These are phyloP conservation scores for Colletotrichum sidae DNA, from an alignment of 2,329 filamentous ascomycete genomes.

Conservation along the genomic window DNA sequence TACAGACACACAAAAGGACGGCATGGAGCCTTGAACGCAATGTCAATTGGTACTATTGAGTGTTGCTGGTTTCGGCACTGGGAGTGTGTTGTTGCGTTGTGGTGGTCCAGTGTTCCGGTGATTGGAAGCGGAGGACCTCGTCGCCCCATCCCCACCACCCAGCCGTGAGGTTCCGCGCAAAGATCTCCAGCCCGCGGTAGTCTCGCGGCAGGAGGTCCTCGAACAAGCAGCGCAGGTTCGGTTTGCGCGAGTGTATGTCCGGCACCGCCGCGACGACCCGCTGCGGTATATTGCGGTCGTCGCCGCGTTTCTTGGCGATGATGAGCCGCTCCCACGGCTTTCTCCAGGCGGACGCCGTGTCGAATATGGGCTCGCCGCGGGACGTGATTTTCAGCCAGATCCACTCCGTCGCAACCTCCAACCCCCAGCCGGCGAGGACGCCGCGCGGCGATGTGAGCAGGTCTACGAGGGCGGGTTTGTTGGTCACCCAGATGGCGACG, in stretches of 20 bases:
- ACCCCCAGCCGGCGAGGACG: constrained; percentile 74
- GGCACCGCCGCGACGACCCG: constrained; percentile 77
- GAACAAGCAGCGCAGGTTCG: constrained; percentile 73
- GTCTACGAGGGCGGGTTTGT: constrained; percentile 70
- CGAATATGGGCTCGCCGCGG: constrained; percentile 72
- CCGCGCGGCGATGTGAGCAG: constrained; percentile 65
- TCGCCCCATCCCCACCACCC: constrained; percentile 87
- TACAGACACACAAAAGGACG: constrained; percentile 35
- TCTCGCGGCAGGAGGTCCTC: constrained; percentile 61
- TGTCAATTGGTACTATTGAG: constrained; percentile 32
- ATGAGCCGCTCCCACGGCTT: constrained; percentile 83
- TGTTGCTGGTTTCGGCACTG: background rate
- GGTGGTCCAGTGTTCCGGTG: constrained; percentile 60
- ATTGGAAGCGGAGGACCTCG: constrained; percentile 78
- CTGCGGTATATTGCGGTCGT: constrained; percentile 45
- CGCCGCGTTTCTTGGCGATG: constrained; percentile 62
- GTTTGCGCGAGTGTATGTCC: constrained; percentile 83
- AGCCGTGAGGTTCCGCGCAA: constrained; percentile 78
- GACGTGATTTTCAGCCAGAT: constrained; percentile 81
- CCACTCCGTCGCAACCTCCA: constrained; percentile 78
- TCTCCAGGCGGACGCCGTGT: constrained; percentile 71
- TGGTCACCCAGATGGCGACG: constrained; percentile 83
- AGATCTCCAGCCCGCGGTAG: constrained; percentile 77
- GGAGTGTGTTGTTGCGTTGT: background rate
- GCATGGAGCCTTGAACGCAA: constrained; percentile 27